phyloP scores from a whole-genome alignment of 2,329 filamentous ascomycete genomes.

The Aschersonia sp. region DNA sequence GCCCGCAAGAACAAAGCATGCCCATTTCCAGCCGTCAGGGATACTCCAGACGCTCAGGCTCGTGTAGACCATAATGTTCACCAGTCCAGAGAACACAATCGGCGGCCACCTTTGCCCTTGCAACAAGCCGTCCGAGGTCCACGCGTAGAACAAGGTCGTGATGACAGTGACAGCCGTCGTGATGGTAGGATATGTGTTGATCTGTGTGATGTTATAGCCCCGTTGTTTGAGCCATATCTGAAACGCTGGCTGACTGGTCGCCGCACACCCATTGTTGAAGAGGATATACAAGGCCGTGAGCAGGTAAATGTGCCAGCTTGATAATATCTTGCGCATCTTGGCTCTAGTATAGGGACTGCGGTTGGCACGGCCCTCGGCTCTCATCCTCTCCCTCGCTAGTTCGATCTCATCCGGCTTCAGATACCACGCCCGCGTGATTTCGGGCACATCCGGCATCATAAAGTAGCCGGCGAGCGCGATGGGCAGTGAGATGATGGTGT shows the following conservation, averaged over 20 bases:
- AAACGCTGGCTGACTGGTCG: constrained; percentile 19
- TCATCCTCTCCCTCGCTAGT: constrained; percentile 16
- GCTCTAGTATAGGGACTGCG: constrained; percentile 12
- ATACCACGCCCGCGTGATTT: constrained; percentile 12
- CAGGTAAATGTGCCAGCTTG: constrained; percentile 16
- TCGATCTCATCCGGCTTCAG: constrained; percentile 12
- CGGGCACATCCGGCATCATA: constrained; percentile 17
- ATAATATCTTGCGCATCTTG: constrained; percentile 11
- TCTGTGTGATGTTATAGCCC: constrained; percentile 20
- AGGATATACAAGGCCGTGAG: constrained; percentile 12
- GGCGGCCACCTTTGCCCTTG: constrained; percentile 21
- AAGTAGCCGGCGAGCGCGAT: constrained; percentile 16
- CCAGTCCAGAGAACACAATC: constrained; percentile 8
- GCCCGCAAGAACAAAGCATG: constrained; percentile 18
- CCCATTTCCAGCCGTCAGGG: constrained; percentile 19
- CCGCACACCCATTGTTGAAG: constrained; percentile 16
- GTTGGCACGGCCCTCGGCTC: constrained; percentile 12
- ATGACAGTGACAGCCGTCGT: constrained; percentile 23
- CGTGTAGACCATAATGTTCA: constrained; percentile 10
- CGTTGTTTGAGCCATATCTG: constrained; percentile 17
- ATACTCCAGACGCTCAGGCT: constrained; percentile 18
- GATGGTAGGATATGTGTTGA: constrained; percentile 34
- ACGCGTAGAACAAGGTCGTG: constrained; percentile 36
- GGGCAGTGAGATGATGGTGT: constrained; percentile 7
- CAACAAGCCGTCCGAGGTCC: constrained; percentile 34